Evolutionary conservation across 179 eudicot genomes (phyloP).

Genomic region (Beta lomatogona): DNA sequence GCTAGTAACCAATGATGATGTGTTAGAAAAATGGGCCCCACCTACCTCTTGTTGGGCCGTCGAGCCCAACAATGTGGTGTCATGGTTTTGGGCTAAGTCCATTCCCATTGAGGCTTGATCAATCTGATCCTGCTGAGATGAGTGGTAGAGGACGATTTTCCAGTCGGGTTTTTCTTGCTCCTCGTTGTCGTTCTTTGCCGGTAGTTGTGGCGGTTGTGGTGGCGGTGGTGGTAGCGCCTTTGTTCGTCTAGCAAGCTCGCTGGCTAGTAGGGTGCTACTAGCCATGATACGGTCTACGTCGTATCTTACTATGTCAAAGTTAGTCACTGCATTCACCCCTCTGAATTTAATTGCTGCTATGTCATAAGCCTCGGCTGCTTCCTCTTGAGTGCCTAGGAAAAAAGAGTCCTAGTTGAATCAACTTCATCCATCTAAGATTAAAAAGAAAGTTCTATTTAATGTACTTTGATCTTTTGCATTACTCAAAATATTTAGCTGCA

Average conservation of each 20-base stretch:
- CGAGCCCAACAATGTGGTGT: conserved; percentile 2
- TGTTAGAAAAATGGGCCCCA: conserved; percentile 39
- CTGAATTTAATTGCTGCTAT: conserved; percentile 68
- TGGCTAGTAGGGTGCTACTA: conserved; percentile 56
- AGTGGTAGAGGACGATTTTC: conserved; percentile 44
- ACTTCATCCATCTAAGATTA: neutral
- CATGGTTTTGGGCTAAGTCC: conserved; percentile 27
- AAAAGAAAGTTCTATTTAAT: neutral
- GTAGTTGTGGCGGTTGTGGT: neutral
- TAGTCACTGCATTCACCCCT: conserved; percentile 61
- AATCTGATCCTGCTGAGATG: conserved; percentile 24
- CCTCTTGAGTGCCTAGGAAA: conserved; percentile 63
- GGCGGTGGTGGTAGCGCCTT: conserved; percentile 34
- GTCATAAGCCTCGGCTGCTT: conserved; percentile 82
- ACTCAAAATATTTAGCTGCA: no score
- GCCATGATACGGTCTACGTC: conserved; percentile 63
- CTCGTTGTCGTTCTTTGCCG: neutral
- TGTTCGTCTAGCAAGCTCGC: conserved; percentile 57
- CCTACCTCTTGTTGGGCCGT: conserved; percentile 36
- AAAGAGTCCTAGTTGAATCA: conserved; percentile 4
- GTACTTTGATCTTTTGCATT: no score
- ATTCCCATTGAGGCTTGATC: conserved; percentile 21
- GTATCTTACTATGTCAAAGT: conserved; percentile 59
- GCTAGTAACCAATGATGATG: conserved; percentile 57
- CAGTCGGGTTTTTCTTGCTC: conserved; percentile 32